Percentiles rank a stretch among this genome's conserved stretches.
These are phyloP conservation scores for Ustanciosporium gigantosporum DNA, from an alignment of 1,284 basidiomycete species.

Conservation along the genomic window DNA sequence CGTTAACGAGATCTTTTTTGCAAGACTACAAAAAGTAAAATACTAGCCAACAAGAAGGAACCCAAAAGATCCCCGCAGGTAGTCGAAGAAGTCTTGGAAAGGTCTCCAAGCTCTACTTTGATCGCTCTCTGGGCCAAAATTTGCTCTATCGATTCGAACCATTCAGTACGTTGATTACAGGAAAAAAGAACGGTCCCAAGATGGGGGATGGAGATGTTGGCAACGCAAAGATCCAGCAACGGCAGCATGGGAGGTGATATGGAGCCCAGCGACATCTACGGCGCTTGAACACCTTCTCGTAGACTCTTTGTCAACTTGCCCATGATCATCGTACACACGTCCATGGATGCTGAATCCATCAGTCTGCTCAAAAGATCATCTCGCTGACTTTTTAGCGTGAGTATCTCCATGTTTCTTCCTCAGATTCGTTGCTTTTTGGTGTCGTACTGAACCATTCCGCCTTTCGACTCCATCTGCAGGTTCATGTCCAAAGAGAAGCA, in stretches of 20 bases:
- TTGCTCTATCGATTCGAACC: constrained; percentile 92
- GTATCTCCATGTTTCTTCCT: constrained; percentile 59
- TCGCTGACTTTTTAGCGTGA: constrained; percentile 83
- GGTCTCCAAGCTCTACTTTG: constrained; percentile 91
- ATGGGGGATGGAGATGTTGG: constrained; percentile 41
- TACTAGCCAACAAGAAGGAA: constrained; percentile 4
- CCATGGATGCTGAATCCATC: constrained; percentile 87
- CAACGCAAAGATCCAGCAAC: constrained; percentile 62
- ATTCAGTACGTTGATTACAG: constrained; percentile 85
- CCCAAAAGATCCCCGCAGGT: constrained; percentile 63
- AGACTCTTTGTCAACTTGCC: constrained; percentile 75
- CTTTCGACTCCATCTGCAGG: constrained; percentile 61
- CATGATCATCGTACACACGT: constrained; percentile 82
- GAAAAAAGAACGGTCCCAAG: constrained; percentile 70
- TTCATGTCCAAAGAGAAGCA: constrained; percentile 72
- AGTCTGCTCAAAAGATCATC: constrained; percentile 80
- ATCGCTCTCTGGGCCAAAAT: constrained; percentile 84
- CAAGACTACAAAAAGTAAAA: constrained; percentile 69
- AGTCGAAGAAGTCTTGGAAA: constrained; percentile 80
- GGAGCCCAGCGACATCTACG: constrained; percentile 88
- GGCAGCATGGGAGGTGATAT: constrained; percentile 61
- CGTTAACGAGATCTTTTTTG: too few relatives aligned
- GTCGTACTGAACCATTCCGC: background rate
- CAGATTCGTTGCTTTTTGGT: background rate
- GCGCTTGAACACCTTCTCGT: constrained; percentile 89